Evolutionary conservation across 2,329 filamentous ascomycete genomes (phyloP).

Genomic region (Colletotrichum lentis): DNA sequence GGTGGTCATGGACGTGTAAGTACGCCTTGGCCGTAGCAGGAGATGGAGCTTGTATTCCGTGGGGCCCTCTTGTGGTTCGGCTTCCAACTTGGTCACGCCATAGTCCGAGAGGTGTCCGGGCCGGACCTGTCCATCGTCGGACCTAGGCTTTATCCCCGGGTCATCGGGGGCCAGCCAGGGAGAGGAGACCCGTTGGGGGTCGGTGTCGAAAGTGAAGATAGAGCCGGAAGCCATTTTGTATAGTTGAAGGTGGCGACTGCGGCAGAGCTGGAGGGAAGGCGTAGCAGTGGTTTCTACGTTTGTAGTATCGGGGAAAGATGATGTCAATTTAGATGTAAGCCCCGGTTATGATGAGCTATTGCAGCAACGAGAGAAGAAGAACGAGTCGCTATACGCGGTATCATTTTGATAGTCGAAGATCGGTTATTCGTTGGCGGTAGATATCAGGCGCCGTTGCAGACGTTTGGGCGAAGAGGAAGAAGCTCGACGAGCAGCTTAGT

Average conservation of each 20-base stretch:
- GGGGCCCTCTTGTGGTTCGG: constrained; percentile 92
- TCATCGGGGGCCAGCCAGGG: constrained; percentile 78
- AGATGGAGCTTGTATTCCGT: constrained; percentile 97
- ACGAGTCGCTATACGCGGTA: constrained; percentile 36
- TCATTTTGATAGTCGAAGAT: constrained; percentile 30
- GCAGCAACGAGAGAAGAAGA: constrained; percentile 21
- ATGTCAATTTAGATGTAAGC: not conserved
- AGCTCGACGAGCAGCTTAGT: constrained; percentile 20
- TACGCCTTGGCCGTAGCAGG: constrained; percentile 78
- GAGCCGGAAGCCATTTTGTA: constrained; percentile 85
- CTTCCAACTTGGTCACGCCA: constrained; percentile 78
- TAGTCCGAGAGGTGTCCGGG: constrained; percentile 64
- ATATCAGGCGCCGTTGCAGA: constrained; percentile 11
- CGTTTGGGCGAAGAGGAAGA: not conserved
- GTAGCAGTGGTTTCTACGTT: constrained; percentile 1
- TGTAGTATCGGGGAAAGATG: not conserved
- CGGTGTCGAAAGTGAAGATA: constrained; percentile 92
- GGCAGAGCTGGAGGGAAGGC: not conserved
- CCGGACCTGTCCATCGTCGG: constrained; percentile 43
- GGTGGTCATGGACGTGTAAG: constrained; percentile 77
- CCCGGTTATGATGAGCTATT: constrained; percentile 21
- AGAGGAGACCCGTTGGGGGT: constrained; percentile 86
- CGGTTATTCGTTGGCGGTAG: not conserved
- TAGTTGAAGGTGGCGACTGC: not conserved
- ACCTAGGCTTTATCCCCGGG: constrained; percentile 46